Evolutionary conservation across 169 alveolate species (phyloP), one percentile per base, ranked within the genome.

Genomic region (Plasmodium adleri): DNA sequence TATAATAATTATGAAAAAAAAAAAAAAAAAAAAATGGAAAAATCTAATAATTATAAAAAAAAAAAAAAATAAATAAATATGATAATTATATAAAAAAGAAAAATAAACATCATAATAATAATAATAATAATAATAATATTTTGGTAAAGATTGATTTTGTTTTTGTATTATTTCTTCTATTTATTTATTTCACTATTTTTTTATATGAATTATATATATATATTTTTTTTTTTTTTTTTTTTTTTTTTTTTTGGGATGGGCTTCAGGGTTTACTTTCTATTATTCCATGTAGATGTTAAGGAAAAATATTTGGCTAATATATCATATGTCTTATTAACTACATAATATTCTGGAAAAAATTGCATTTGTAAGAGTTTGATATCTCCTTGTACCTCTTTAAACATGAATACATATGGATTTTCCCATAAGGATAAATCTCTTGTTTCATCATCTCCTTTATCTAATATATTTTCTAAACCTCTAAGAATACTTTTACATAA

Each of bases 381-480:
- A 45, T 93, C 78, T 4, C 93, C 95, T 75, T 88, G 94, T 20
- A 93, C 96, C 45, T 94, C 96, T 58, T 88, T 88, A 83, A 96
- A 94, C 92, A 96, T 93, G 62, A 88, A 80, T n/a, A 90, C 96
- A 74, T 96, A 96, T 8, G 98, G 98, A 75, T 96, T 96, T 54
- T 95, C 98, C 72, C 95, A 92, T 66, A 96, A 93, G 10, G 93
- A 92, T 70, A 92, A 86, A 58, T 85, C 88, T 64, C 93, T 88
- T 32, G 95, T 92, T 88, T 95, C 97, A 68, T 90, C 92, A 15
- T 76, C 95, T 64, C 98, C 98, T 52, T 90, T 93, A 75, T 85
- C 93, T 66, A 96, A 89, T 24, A 96, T 95, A 74, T 96, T 96
- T 67, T 94, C 96, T 73, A 95, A 75, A 39, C 96, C 98, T 72